Conservation (phyloP, 2,329 filamentous ascomycete species). For the Aspergillus thermomutatus region DNA sequence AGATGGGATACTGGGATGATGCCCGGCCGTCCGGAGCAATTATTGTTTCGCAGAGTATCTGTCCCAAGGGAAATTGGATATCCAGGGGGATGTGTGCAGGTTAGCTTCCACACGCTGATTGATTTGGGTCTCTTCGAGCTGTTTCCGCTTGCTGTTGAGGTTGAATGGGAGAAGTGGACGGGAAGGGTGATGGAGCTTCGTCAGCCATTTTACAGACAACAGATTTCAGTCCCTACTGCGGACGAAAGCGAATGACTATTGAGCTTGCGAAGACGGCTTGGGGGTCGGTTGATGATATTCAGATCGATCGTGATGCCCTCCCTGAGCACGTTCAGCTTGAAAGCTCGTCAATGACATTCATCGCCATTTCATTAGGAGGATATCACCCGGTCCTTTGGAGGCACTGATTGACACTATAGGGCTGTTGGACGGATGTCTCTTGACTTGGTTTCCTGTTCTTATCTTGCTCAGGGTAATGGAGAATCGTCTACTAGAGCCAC, state of each 20-base stretch:
- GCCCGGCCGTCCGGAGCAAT: constrained; percentile 1
- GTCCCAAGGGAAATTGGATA: constrained; percentile 4
- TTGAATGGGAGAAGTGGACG: constrained; percentile 4
- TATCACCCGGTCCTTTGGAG: no score
- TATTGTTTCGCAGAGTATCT: constrained; percentile 11
- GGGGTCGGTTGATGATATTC: background rate
- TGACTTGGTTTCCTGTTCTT: no score
- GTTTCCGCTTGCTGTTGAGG: background rate
- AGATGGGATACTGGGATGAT: background rate
- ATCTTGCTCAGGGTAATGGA: no score
- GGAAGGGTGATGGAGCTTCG: constrained; percentile 4
- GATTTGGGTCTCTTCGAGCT: constrained; percentile 3
- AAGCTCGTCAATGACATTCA: background rate
- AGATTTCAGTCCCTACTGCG: background rate
- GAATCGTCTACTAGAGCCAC: no score
- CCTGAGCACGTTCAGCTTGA: background rate
- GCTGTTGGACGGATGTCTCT: no score
- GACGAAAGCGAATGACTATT: background rate
- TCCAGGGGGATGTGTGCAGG: constrained; percentile 1
- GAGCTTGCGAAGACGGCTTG: constrained; percentile 3
- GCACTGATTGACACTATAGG: no score
- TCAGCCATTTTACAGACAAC: background rate
- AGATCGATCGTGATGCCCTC: background rate
- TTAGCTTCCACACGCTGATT: constrained; percentile 7
- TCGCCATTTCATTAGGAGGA: background rate